Base-by-base conservation (phyloP, 371 early-diverging fungal genomes). In the Apophysomyces elegans region DNA sequence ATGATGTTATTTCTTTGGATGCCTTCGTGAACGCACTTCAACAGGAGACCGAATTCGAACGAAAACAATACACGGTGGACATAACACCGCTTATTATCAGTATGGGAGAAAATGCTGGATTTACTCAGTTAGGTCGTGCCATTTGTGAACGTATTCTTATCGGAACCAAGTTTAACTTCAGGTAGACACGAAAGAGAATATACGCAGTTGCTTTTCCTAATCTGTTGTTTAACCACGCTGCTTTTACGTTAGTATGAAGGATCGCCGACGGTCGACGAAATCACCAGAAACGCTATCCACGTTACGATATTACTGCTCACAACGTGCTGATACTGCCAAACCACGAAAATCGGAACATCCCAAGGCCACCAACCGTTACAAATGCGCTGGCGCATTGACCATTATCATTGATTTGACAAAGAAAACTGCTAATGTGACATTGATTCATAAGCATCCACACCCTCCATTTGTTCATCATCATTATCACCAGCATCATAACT, bases 81-180 rank as follows among this genome's bases (percentile, higher is more conserved):
- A 79, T 82, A 39, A 59, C 44, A 5, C 70, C 75, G 0, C 58
- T 82, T 37, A 76, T 82, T 16, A 50, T 60, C 41, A 63, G 56
- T 2, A 62, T 71, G 62, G 70, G 68, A 1, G 78, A 76, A 37
- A 66, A 63, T 8, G 67, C 77, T 3, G 73, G 72, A n/a, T 81
- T 81, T 56, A 77, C 83, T 5, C 77, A 82, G 59, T 38, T 82
- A 8, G 83, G 83, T n/a, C 72, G 83, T 59, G 72, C 68, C 7
- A 73, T 82, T 13, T 82, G 83, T 58, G 83, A 79, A 60, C 72
- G 67, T 36, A 75, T 82, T 21, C 64, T 82, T 32, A 69, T 70
- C 50, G 83, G 83, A 26, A 82, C 83, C 14, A 76, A 74, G 14
- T 82, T 77, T 63, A 82, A 82, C 50, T 82, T 82, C 38, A 82